Evolutionary conservation across 2,329 filamentous ascomycete species (phyloP).

Genomic region (Fusarium secorum): DNA sequence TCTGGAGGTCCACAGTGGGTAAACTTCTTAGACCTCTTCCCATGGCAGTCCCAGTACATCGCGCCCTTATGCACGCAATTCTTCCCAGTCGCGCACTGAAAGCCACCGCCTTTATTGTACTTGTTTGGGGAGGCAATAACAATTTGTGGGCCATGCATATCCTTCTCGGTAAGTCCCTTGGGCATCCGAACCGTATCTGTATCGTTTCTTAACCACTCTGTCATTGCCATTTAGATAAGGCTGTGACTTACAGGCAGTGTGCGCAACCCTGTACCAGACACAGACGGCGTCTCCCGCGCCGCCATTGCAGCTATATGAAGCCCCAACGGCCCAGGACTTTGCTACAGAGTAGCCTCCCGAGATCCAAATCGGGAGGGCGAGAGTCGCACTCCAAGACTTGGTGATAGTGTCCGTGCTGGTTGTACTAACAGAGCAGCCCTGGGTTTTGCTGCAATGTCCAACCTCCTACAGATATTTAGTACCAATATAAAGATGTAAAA

Average conservation of each 20-base stretch:
- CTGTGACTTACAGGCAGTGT: not conserved
- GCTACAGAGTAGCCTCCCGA: not conserved
- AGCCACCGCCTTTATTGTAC: not conserved
- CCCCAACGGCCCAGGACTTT: not conserved
- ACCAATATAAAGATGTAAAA: not conserved
- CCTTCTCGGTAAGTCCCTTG: not conserved
- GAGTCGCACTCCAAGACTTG: not conserved
- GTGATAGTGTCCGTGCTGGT: not conserved
- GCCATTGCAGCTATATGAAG: not conserved
- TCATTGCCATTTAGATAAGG: not conserved
- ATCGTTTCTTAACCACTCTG: not conserved
- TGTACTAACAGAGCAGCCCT: not conserved
- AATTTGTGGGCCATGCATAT: not conserved
- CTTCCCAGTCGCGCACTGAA: not conserved
- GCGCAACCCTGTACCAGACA: not conserved
- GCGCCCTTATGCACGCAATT: not conserved
- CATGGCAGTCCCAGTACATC: not conserved
- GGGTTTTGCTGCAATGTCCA: not conserved
- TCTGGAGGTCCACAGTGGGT: not conserved
- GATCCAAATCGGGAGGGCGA: not conserved
- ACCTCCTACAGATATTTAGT: not conserved
- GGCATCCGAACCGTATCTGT: not conserved
- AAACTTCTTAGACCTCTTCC: not conserved
- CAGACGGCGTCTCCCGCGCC: not conserved
- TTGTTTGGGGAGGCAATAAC: not conserved